Evolutionary conservation across 2,329 filamentous ascomycete species (phyloP).

Genomic region (Xylariaceae sp.): DNA sequence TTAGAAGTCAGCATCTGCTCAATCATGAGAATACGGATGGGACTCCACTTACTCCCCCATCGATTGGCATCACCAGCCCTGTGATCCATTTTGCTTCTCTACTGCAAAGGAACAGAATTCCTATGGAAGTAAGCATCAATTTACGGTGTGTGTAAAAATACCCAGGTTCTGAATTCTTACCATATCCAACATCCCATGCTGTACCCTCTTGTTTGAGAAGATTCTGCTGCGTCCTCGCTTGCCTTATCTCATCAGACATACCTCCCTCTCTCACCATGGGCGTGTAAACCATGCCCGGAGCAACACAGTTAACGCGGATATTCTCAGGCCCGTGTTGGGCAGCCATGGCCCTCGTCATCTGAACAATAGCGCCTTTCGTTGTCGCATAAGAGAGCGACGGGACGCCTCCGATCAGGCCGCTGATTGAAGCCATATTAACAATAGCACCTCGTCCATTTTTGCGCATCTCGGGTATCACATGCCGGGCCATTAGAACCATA

Average conservation of each 20-base stretch:
- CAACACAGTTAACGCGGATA: conserved; percentile 22
- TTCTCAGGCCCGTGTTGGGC: conserved; percentile 18
- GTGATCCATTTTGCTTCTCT: conserved; percentile 30
- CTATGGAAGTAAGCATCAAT: conserved; percentile 8
- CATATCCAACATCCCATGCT: conserved; percentile 28
- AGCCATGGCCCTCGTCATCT: conserved; percentile 22
- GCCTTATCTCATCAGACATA: conserved; percentile 28
- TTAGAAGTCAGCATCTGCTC: neutral
- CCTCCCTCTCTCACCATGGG: conserved; percentile 24
- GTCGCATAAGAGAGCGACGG: conserved; percentile 31
- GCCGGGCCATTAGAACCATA: conserved; percentile 33
- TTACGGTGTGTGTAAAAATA: neutral
- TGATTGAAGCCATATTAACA: conserved; percentile 35
- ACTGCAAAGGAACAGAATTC: conserved; percentile 24
- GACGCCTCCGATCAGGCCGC: conserved; percentile 28
- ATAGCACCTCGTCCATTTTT: conserved; percentile 32
- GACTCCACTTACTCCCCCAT: conserved; percentile 24
- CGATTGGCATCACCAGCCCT: conserved; percentile 26
- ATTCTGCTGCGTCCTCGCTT: conserved; percentile 25
- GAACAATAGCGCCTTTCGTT: conserved; percentile 31
- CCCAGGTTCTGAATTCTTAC: conserved; percentile 10
- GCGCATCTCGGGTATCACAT: conserved; percentile 32
- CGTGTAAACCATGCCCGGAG: conserved; percentile 27
- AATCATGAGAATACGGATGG: neutral
- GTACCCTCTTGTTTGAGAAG: conserved; percentile 26